Conservation (phyloP, 1,139 yeast genomes). For the Candida gigantensis region DNA sequence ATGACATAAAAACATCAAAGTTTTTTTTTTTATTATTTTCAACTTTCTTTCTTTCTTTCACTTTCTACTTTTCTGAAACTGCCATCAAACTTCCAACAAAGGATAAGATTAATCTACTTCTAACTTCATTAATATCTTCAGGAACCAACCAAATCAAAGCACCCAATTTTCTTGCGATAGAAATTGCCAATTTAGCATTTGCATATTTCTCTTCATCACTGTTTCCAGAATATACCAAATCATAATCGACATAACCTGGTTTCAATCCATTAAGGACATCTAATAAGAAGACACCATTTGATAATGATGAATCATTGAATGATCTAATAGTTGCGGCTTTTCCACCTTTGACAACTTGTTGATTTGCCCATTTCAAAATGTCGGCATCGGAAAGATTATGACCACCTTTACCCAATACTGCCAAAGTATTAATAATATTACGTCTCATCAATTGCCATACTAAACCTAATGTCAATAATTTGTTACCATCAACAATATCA, state of each 20-base stretch:
- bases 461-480: conserved; percentile 85
- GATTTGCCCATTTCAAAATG: conserved; percentile 92
- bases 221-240: conserved; percentile 75
- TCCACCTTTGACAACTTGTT: conserved; percentile 82
- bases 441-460: conserved; percentile 99
- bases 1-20: too few relatives aligned
- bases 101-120: conserved; percentile 88
- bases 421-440: conserved; percentile 82
- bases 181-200: conserved; percentile 94
- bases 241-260: conserved; percentile 97
- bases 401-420: conserved; percentile 65
- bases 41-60: too few relatives aligned
- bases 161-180: conserved; percentile 97
- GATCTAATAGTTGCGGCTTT: conserved; percentile 69
- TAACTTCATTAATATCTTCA: conserved; percentile 96
- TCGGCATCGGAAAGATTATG: conserved; percentile 69
- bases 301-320: conserved; percentile 76
- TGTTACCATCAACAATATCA: conserved; percentile 93
- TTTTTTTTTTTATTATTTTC: too few relatives aligned
- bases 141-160: conserved; percentile 98
- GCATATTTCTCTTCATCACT: conserved; percentile 84
- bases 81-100: conserved; percentile 94
- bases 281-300: conserved; percentile 78
- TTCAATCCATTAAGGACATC: conserved; percentile 91
- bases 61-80: conserved; percentile 30